Percentiles rank a stretch among this genome's conserved stretches.
These are phyloP conservation scores for Penicillium ochrochloron DNA, from an alignment of 495 filamentous ascomycete genomes.

Conservation along the genomic window DNA sequence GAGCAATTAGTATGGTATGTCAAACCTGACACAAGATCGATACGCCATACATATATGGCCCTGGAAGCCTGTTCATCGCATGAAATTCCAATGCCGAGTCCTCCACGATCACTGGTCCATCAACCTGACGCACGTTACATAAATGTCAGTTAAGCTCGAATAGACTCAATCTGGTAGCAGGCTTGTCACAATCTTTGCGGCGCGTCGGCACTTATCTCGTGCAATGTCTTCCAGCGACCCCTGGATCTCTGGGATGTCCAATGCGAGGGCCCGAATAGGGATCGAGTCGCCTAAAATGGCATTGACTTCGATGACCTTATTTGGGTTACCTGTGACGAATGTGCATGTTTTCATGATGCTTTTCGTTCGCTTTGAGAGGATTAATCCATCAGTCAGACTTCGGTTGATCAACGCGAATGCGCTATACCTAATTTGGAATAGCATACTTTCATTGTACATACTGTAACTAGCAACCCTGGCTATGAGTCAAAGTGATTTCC, in stretches of 20 bases:
- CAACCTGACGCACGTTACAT: slow-evolving; percentile 48
- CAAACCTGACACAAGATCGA: neutral
- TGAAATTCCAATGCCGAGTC: slow-evolving; percentile 89
- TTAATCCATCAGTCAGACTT: neutral
- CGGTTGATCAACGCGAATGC: neutral
- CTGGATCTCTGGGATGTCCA: slow-evolving; percentile 81
- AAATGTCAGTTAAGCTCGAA: neutral
- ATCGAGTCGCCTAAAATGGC: slow-evolving; percentile 71
- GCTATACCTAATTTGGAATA: neutral
- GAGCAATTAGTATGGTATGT: neutral
- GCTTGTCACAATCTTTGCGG: slow-evolving; percentile 62
- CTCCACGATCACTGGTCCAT: slow-evolving; percentile 90
- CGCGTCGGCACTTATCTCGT: slow-evolving; percentile 72
- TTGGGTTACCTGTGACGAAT: slow-evolving; percentile 85
- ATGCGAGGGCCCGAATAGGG: slow-evolving; percentile 60
- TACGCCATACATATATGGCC: slow-evolving; percentile 79
- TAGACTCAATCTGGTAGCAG: neutral
- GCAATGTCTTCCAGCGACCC: slow-evolving; percentile 81
- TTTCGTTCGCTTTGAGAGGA: neutral
- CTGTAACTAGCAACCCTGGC: no score
- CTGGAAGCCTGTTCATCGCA: slow-evolving; percentile 78
- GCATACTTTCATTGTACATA: neutral
- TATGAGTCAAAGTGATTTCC: no score
- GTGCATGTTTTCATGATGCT: slow-evolving; percentile 27
- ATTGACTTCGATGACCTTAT: slow-evolving; percentile 78